Conservation (phyloP, 345 rosid genomes). For the Citrus glauca region DNA sequence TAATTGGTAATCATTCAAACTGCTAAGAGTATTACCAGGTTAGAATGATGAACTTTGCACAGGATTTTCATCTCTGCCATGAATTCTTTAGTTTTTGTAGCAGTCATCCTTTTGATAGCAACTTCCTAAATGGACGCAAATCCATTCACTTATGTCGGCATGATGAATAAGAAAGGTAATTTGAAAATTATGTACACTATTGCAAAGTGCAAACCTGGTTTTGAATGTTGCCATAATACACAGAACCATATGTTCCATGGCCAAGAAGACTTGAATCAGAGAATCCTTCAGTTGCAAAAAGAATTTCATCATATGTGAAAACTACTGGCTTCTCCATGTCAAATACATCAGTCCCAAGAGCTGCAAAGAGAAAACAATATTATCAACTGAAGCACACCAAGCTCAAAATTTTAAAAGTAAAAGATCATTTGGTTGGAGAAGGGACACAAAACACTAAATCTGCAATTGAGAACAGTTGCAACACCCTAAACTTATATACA, state of each 20-base stretch:
- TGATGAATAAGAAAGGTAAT: neutral
- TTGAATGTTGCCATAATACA: conserved; percentile 65
- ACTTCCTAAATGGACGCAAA: conserved; percentile 58
- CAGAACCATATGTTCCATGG: conserved; percentile 93
- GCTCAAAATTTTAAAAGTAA: neutral
- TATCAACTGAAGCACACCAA: conserved; percentile 2
- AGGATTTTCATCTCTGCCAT: conserved; percentile 92
- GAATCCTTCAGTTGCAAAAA: conserved; percentile 68
- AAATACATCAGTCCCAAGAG: conserved; percentile 60
- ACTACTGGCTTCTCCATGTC: conserved; percentile 84
- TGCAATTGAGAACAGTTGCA: neutral
- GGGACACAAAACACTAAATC: neutral
- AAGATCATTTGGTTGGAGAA: neutral
- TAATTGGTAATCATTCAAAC: neutral
- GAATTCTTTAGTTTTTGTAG: conserved; percentile 89
- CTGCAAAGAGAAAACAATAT: conserved; percentile 32
- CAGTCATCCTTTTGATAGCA: conserved; percentile 88
- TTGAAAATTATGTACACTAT: neutral
- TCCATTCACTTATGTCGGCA: neutral
- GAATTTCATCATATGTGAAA: conserved; percentile 73
- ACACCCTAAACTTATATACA: neutral
- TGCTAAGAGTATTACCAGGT: conserved; percentile 59
- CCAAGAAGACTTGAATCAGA: conserved; percentile 86
- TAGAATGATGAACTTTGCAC: conserved; percentile 94
- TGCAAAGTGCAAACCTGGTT: conserved; percentile 62